Conservation (phyloP, 139 green algal species). For the Nannochloris sp. region DNA sequence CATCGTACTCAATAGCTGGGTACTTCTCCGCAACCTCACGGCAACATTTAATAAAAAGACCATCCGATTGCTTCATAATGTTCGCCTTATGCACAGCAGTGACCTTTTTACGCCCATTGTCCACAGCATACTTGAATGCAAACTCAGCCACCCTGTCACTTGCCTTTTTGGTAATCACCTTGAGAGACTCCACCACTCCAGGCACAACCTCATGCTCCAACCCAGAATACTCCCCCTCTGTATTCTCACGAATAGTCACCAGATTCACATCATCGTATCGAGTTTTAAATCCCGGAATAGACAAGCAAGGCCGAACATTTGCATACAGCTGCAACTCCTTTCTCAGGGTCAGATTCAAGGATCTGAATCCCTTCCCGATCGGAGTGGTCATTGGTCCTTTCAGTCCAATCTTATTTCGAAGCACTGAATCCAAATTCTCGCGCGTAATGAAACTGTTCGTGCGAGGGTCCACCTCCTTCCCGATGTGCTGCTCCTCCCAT, state of each 20-base stretch:
- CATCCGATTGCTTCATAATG: slow-evolving; percentile 97
- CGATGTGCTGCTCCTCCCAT: slow-evolving; percentile 89
- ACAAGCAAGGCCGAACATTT: slow-evolving; percentile 92
- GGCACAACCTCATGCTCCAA: slow-evolving; percentile 93
- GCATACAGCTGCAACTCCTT: slow-evolving; percentile 94
- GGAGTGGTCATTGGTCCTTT: slow-evolving; percentile 96
- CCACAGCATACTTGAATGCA: slow-evolving; percentile 82
- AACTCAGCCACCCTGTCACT: slow-evolving; percentile 81
- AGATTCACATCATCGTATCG: slow-evolving; percentile 91
- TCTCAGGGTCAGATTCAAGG: slow-evolving; percentile 90
- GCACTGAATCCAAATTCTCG: slow-evolving; percentile 90
- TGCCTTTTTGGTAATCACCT: slow-evolving; percentile 85
- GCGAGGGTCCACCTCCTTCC: slow-evolving; percentile 69
- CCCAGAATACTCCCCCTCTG: slow-evolving; percentile 93
- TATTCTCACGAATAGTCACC: slow-evolving; percentile 96
- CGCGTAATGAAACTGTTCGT: slow-evolving; percentile 88
- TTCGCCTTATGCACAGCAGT: slow-evolving; percentile 79
- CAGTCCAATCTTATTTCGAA: slow-evolving; percentile 79
- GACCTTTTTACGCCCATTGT: slow-evolving; percentile 71
- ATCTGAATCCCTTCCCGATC: slow-evolving; percentile 89
- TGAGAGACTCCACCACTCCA: slow-evolving; percentile 88
- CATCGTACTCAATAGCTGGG: slow-evolving; percentile 86
- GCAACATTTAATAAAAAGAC: slow-evolving; percentile 77
- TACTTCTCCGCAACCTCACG: slow-evolving; percentile 71
- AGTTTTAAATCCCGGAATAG: slow-evolving; percentile 89